Conservation (phyloP, 1,139 yeast genomes). For the Zygoascus sp. region DNA sequence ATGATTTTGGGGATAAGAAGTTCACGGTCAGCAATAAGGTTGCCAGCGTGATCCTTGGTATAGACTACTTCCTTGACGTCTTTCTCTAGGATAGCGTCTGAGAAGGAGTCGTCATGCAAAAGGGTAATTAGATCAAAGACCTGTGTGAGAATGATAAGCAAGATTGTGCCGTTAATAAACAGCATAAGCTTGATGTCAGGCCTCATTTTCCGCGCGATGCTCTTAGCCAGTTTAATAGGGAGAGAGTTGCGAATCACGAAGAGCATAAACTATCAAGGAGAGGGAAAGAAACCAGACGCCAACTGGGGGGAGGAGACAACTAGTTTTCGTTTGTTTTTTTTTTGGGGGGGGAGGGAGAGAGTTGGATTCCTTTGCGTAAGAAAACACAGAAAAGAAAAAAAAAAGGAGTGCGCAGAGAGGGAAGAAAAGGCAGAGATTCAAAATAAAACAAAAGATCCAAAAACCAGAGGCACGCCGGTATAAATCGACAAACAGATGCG, state of each 20-base stretch:
- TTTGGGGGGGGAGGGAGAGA: too few species aligned
- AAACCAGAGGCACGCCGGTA: too few species aligned
- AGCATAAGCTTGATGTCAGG: slow-evolving; percentile 29
- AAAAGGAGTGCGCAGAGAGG: too few species aligned
- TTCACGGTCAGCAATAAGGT: slow-evolving; percentile 20
- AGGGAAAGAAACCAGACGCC: neutral
- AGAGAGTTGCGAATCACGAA: neutral
- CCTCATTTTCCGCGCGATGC: slow-evolving; percentile 22
- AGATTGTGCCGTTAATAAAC: slow-evolving; percentile 36
- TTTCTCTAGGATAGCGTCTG: slow-evolving; percentile 55
- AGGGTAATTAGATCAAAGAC: slow-evolving; percentile 73
- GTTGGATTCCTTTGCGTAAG: too few species aligned
- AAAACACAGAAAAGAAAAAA: too few species aligned
- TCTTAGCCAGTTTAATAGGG: neutral
- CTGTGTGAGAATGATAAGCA: slow-evolving; percentile 55
- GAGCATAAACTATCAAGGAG: neutral
- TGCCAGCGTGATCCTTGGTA: slow-evolving; percentile 16
- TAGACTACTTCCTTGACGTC: slow-evolving; percentile 43
- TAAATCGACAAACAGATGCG: too few species aligned
- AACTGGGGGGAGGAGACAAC: too few species aligned
- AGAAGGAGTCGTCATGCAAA: slow-evolving; percentile 64
- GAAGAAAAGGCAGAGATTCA: too few species aligned
- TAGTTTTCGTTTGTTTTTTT: too few species aligned
- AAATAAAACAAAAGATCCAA: too few species aligned
- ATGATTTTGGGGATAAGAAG: slow-evolving; percentile 75